Evolutionary conservation across 768 basidiomycete species (phyloP), one percentile per base, ranked within the genome.

Genomic region (Neoboletus subvelutipes): DNA sequence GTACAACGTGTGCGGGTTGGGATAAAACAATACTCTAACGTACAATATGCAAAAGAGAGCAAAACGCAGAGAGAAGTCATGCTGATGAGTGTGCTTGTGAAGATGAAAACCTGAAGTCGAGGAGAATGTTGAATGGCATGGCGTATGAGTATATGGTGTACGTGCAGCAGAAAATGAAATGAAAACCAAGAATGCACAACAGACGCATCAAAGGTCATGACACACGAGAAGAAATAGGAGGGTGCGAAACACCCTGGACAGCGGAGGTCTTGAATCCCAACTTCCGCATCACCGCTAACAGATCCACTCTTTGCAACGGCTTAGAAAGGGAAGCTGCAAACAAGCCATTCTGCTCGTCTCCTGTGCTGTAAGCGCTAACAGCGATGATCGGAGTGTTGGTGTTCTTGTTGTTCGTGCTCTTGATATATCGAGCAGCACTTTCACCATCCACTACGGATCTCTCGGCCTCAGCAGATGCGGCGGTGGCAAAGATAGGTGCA

Each of bases 381-480:
- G 92, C 90, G 58, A 96, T 85, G 51, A 95, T 98, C 0, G 96
- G 96, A 12, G 94, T 95, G 64, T 83, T 87, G 50, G 89, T 86
- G 66, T 98, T 98, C 77, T 88, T 95, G 78, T 92, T 94, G 71
- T 92, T 93, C 18, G 95, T 98, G 64, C 88, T 94, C 77, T 94
- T 94, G 78, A 99, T 96, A 75, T 97, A 98, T 53, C 94, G 83
- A 12, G 97, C 95, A 34, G 97, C 97, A 63, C 91, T 88, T 74
- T 98, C 96, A 37, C 96, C 97, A 68, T 94, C 94, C 64, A 98
- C 93, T 85, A 71, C 9, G 20, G 39, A 54, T 54, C 28, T 12
- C 41, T 41, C 42, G 39, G 53, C 28, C 22, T 67, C 56, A 68
- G 50, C 52, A 45, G 46, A 37, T 42, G 52, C 37, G 4, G 29